Conservation (phyloP, 73 alveolate species). For the Symbiodinium natans region DNA sequence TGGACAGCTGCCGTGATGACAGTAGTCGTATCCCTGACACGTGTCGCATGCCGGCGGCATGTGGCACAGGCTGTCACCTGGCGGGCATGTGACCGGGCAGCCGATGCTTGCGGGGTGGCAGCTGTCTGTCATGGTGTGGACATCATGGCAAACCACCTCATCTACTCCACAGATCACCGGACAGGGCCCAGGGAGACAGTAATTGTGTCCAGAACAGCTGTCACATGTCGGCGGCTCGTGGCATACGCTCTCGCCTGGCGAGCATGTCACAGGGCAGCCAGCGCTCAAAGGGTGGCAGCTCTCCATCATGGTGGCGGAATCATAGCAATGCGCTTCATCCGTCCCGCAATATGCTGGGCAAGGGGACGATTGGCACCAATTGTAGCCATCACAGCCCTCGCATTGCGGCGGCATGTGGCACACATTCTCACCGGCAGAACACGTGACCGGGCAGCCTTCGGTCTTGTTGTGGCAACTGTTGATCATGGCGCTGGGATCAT, state of each 20-base stretch:
- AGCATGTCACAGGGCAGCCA: slow-evolving; percentile 25
- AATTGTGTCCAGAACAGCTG: too few species aligned
- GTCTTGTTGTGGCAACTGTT: slow-evolving; percentile 1
- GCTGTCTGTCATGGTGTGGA: neutral
- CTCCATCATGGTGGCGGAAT: slow-evolving; percentile 5
- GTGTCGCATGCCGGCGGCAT: slow-evolving; percentile 21
- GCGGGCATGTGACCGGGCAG: slow-evolving; percentile 42
- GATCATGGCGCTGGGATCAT: neutral
- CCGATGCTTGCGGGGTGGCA: slow-evolving; percentile 48
- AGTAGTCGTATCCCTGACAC: slow-evolving; percentile 29
- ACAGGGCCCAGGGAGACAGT: neutral
- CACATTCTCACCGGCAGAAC: slow-evolving; percentile 39
- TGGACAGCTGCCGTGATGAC: slow-evolving; percentile 9
- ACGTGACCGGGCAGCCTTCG: slow-evolving; percentile 51
- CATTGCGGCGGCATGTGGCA: slow-evolving; percentile 15
- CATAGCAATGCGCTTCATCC: neutral
- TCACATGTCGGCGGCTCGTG: too few species aligned
- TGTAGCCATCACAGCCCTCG: slow-evolving; percentile 19
- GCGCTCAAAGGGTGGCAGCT: slow-evolving; percentile 48
- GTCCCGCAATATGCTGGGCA: neutral
- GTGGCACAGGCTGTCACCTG: slow-evolving; percentile 32
- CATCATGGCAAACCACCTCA: slow-evolving; percentile 15
- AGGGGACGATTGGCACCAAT: neutral
- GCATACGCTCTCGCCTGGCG: neutral
- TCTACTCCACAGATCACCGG: slow-evolving; percentile 4